Evolutionary conservation across 2,329 filamentous ascomycete genomes (phyloP).

Genomic region (Colletotrichum ledebouriae): DNA sequence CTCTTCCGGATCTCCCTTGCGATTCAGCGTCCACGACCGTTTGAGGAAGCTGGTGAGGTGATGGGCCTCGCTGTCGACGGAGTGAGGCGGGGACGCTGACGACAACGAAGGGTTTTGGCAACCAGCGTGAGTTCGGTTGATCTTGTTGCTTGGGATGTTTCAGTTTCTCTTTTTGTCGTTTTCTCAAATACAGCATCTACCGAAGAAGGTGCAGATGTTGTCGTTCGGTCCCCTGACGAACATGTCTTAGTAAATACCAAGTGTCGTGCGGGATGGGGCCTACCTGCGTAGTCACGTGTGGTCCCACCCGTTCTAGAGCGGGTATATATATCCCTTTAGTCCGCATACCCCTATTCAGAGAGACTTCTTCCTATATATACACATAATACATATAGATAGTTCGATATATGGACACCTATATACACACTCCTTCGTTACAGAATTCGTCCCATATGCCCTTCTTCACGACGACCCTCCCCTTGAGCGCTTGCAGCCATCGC

Average conservation of each 20-base stretch:
- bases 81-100: neutral
- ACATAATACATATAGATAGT: no score
- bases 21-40: neutral
- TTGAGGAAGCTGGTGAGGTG: slow-evolving; percentile 4
- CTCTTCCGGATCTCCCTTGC: neutral
- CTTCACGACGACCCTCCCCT: no score
- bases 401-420: no score
- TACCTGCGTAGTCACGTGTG: no score
- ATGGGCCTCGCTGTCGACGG: neutral
- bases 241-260: neutral
- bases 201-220: neutral
- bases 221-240: neutral
- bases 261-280: no score
- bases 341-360: no score
- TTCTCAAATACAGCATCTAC: neutral
- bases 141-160: neutral
- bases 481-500: no score
- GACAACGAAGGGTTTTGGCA: neutral
- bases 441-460: no score
- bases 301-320: no score
- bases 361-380: no score
- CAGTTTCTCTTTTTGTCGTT: neutral
- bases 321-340: no score
- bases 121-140: neutral
- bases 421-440: no score